Evolutionary conservation across 1,284 basidiomycete species (phyloP).

Genomic region (Moesziomyces aphidis): DNA sequence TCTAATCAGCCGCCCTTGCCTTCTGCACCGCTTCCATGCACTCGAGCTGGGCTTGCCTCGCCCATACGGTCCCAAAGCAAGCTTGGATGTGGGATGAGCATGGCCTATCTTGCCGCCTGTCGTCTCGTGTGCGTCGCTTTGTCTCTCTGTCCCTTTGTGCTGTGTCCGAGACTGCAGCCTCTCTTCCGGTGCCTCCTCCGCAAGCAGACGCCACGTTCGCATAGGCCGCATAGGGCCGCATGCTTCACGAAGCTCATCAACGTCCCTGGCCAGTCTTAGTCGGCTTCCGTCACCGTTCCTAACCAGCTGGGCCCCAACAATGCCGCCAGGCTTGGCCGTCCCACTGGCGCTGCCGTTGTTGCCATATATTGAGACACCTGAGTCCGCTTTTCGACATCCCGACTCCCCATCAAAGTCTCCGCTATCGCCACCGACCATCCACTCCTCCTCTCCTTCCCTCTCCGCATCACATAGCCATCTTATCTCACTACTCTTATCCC

Average conservation of each 20-base stretch:
- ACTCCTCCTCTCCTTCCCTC: neutral
- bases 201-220: neutral
- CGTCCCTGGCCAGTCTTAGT: neutral
- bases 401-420: neutral
- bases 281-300: neutral
- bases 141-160: slow-evolving; percentile 9
- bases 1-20: slow-evolving; percentile 1
- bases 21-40: neutral
- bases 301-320: neutral
- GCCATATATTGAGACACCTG: neutral
- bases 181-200: neutral
- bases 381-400: neutral
- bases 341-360: neutral
- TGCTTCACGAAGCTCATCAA: slow-evolving; percentile 33
- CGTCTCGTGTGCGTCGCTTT: neutral
- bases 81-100: neutral
- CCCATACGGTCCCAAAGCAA: neutral
- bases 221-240: slow-evolving; percentile 1
- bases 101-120: slow-evolving; percentile 13
- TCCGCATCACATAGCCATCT: neutral
- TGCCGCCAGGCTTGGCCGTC: neutral
- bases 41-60: neutral
- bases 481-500: neutral
- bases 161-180: neutral
- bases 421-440: neutral